Base-by-base conservation (phyloP, 345 rosid species). In the Diplotaxis tenuifolia region DNA sequence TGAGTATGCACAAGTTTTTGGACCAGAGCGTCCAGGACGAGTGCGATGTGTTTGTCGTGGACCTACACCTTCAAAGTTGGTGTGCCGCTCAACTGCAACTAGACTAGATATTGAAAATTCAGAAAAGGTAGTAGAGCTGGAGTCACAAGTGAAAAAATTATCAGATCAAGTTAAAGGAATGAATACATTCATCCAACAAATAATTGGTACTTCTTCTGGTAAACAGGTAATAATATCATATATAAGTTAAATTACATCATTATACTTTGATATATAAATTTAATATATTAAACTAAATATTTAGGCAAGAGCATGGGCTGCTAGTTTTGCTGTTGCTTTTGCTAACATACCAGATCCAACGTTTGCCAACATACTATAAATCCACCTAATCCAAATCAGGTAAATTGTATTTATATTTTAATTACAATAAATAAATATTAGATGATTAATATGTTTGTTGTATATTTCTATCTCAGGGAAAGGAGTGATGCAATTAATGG, bases 1-100 rank as follows among this genome's bases (percentile, higher is more conserved):
- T 57, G 42, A 57, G 7, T 69, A 5, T 57, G 36, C 54, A 25
- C 25, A 57, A 57, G 65, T 57, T 16, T 69, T 69, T 40, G 65
- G 73, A 16, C 56, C 55, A 3, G 42, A 69, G 1, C n/a, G 28
- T 15, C 18, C 55, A 6, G 12, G 27, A 58, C n/a, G 57, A 18
- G 31, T 58, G 9, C 9, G 31, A 3, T 70, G 1, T 25, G 28
- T 25, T 25, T 3, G 28, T 9, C 65, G 20, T 16, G 52, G 40
- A 11, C 21, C 63, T 2, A 55, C 63, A 36, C 63, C 38, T 10
- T 34, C 63, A 5, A 68, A 55, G 23, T 6, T 68, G 6, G 4
- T 4, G 45, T 50, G 32, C 4, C 2, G 12, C 10, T 34, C 40
- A 66, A 31, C 14, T 32, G 4, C 25, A 18, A 16, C 27, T 2